Evolutionary conservation across 495 filamentous ascomycete species (phyloP).

Genomic region (Xylaria flabelliformis): DNA sequence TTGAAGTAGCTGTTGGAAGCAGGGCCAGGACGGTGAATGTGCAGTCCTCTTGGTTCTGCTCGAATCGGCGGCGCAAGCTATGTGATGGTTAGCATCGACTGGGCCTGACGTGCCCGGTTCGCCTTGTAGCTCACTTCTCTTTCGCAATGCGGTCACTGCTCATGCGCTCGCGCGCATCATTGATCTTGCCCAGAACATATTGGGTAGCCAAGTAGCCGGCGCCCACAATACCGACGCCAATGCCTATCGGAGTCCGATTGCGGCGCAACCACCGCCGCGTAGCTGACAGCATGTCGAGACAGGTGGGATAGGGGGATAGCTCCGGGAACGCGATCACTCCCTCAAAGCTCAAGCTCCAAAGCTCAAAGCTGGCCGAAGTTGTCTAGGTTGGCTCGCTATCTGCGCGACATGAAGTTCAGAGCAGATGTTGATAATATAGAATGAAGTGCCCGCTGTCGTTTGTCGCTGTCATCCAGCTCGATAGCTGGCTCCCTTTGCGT

Average conservation of each 20-base stretch:
- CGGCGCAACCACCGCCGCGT: constrained; percentile 87
- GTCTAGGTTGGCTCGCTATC: background rate
- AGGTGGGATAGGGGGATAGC: background rate
- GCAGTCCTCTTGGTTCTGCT: constrained; percentile 98
- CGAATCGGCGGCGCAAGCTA: constrained; percentile 92
- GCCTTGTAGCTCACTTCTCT: constrained; percentile 75
- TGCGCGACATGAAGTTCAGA: constrained; percentile 15
- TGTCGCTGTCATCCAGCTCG: background rate
- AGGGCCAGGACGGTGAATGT: constrained; percentile 97
- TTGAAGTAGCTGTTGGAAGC: constrained; percentile 85
- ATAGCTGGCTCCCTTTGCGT: background rate
- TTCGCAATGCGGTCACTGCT: constrained; percentile 91
- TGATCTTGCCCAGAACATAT: constrained; percentile 89
- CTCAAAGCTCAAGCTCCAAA: background rate
- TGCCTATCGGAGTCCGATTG: constrained; percentile 87
- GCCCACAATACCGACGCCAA: constrained; percentile 84
- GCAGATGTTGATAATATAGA: background rate
- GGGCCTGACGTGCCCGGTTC: background rate
- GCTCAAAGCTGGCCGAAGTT: background rate
- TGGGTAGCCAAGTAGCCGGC: constrained; percentile 91
- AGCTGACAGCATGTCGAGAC: constrained; percentile 74
- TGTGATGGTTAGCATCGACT: constrained; percentile 26
- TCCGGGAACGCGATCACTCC: background rate
- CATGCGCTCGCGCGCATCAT: constrained; percentile 92
- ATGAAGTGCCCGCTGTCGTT: background rate